These are phyloP conservation scores for Coniferiporia weirii DNA, from an alignment of 1,284 basidiomycete species.

Conservation along the genomic window DNA sequence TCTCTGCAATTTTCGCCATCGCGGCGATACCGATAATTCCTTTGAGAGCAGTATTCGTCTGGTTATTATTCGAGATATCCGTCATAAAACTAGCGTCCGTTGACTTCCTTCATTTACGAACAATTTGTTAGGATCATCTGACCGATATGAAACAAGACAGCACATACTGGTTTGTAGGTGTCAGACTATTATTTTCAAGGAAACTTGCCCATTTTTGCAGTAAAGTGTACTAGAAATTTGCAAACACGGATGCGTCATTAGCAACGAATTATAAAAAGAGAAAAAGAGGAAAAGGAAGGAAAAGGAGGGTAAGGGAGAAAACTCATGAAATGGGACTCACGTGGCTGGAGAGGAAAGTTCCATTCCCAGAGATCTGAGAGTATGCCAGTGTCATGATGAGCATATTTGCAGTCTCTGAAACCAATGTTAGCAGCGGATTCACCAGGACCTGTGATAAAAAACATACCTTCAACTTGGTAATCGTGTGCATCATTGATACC, in stretches of 20 bases:
- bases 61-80: slow-evolving; percentile 1
- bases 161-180: slow-evolving; percentile 8
- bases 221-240: slow-evolving; percentile 5
- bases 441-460: neutral
- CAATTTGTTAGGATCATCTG: neutral
- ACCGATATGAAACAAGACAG: neutral
- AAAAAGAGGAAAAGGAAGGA: no score
- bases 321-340: neutral
- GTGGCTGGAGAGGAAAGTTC: slow-evolving; percentile 1
- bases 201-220: slow-evolving; percentile 10
- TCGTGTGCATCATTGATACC: slow-evolving; percentile 12
- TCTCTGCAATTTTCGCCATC: slow-evolving; percentile 11
- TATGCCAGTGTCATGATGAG: slow-evolving; percentile 16
- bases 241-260: no score
- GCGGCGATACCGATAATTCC: slow-evolving; percentile 15
- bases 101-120: neutral
- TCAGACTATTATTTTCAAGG: slow-evolving; percentile 9
- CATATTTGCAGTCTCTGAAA: slow-evolving; percentile 17
- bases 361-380: slow-evolving; percentile 11
- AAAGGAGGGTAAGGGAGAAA: neutral
- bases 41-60: slow-evolving; percentile 15
- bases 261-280: no score
- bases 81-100: slow-evolving; percentile 1
- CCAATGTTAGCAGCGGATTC: neutral
- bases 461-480: slow-evolving; percentile 27